A percentile compares a stretch with the other conserved stretches of the same genome.
Evolutionary conservation across 768 basidiomycete species (phyloP).

Genomic region (Tephrocybe sp.): DNA sequence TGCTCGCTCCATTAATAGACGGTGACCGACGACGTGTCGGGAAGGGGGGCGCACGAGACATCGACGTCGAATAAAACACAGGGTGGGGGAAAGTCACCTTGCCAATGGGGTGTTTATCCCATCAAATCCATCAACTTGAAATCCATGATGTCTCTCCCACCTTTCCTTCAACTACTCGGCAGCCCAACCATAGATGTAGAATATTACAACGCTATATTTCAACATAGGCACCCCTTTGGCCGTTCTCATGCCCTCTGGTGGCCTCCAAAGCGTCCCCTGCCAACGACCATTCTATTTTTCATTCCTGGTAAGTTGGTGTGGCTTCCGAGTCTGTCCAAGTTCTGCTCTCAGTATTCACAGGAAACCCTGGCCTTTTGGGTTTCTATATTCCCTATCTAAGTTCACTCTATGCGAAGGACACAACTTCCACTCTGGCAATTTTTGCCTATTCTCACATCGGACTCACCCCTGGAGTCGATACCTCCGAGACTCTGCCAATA

Average conservation of each 20-base stretch:
- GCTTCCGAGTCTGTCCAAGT: background rate
- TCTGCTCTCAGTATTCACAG: slow-evolving; percentile 20
- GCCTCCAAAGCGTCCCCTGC: slow-evolving; percentile 29
- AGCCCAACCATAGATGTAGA: background rate
- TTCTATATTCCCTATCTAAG: slow-evolving; percentile 70
- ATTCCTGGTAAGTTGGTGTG: slow-evolving; percentile 39
- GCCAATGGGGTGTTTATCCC: no score
- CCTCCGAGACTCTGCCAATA: slow-evolving; percentile 15
- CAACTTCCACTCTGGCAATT: slow-evolving; percentile 43
- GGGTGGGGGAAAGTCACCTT: no score
- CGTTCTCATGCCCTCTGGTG: slow-evolving; percentile 54
- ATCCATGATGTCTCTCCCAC: slow-evolving; percentile 23
- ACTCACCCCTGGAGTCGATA: slow-evolving; percentile 47
- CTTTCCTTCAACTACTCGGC: slow-evolving; percentile 27
- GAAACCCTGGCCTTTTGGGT: slow-evolving; percentile 57
- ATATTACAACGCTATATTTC: slow-evolving; percentile 33
- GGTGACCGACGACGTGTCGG: slow-evolving; percentile 53
- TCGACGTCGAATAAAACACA: slow-evolving; percentile 24
- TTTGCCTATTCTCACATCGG: slow-evolving; percentile 63
- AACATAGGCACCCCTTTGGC: slow-evolving; percentile 35
- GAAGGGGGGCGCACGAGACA: slow-evolving; percentile 61
- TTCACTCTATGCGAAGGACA: slow-evolving; percentile 39
- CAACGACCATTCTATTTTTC: slow-evolving; percentile 41
- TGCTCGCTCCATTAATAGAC: slow-evolving; percentile 36
- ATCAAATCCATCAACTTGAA: slow-evolving; percentile 5